These are phyloP conservation scores for Nigrograna mackinnonii DNA, from an alignment of 2,329 filamentous ascomycete genomes.

Conservation along the genomic window DNA sequence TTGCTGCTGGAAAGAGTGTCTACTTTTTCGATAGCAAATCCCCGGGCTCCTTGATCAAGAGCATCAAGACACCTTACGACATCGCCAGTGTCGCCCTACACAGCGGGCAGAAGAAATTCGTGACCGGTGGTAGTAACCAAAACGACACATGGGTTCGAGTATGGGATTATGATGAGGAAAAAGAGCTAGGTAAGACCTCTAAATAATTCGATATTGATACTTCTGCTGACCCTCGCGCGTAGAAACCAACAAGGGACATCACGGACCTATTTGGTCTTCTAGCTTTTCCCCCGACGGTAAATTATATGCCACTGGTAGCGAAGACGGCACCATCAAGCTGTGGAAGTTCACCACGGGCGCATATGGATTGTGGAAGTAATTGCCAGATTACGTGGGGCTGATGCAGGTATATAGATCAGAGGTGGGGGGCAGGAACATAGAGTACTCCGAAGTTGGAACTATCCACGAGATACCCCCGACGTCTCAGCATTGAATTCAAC, in stretches of 20 bases:
- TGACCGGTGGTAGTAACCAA: constrained; percentile 81
- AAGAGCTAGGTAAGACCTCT: constrained; percentile 68
- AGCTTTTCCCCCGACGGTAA: constrained; percentile 95
- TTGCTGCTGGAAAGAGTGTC: constrained; percentile 90
- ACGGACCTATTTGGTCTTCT: constrained; percentile 96
- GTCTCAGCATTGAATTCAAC: no score
- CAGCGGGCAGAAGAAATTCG: constrained; percentile 76
- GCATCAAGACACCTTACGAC: constrained; percentile 77
- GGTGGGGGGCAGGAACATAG: not conserved
- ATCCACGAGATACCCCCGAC: not conserved
- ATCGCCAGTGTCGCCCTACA: constrained; percentile 91
- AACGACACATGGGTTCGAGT: constrained; percentile 94
- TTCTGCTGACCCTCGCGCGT: constrained; percentile 4
- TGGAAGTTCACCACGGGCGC: constrained; percentile 70
- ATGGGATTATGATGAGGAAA: constrained; percentile 82
- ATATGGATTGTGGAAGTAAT: constrained; percentile 67
- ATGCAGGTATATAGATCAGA: not conserved
- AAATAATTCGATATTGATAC: not conserved
- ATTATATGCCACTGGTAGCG: constrained; percentile 92
- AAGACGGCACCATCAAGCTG: constrained; percentile 97
- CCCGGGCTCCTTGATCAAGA: constrained; percentile 75
- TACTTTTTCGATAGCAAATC: constrained; percentile 85
- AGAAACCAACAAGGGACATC: constrained; percentile 96
- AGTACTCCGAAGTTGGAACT: not conserved
- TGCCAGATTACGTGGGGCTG: not conserved